Conservation (phyloP, 768 basidiomycete species). For the Kondoa subrosea region DNA sequence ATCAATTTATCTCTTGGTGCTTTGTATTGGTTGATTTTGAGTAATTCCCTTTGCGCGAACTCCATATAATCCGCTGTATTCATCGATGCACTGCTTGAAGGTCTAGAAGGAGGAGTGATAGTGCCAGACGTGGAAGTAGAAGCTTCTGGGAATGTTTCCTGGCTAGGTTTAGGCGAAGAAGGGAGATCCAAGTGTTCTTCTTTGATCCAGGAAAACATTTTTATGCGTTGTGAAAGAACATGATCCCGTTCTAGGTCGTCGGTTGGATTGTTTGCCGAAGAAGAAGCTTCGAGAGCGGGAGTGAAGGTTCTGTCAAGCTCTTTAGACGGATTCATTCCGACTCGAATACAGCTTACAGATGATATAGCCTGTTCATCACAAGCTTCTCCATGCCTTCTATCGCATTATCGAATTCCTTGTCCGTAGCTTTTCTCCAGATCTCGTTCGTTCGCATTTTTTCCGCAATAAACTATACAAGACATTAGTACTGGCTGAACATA, state of each 20-base stretch:
- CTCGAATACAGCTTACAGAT: constrained; percentile 50
- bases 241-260: constrained; percentile 95
- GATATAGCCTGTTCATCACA: constrained; percentile 94
- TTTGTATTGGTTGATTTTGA: constrained; percentile 97
- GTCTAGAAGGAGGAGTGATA: background rate
- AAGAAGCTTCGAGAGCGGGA: constrained; percentile 52
- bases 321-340: background rate
- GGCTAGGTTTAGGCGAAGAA: background rate
- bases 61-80: background rate
- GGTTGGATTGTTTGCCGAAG: constrained; percentile 39
- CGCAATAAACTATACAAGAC: constrained; percentile 57
- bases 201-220: constrained; percentile 75
- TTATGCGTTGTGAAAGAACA: constrained; percentile 72
- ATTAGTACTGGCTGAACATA: background rate
- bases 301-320: constrained; percentile 65
- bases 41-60: constrained; percentile 42
- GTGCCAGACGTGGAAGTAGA: constrained; percentile 45
- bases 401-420: constrained; percentile 83
- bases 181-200: constrained; percentile 83
- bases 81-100: background rate
- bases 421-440: constrained; percentile 54
- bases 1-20: constrained; percentile 96
- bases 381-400: constrained; percentile 99
- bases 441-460: constrained; percentile 70
- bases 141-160: constrained; percentile 6